Evolutionary conservation across 257 asterid species (phyloP).

Genomic region (Apocynum venetum): DNA sequence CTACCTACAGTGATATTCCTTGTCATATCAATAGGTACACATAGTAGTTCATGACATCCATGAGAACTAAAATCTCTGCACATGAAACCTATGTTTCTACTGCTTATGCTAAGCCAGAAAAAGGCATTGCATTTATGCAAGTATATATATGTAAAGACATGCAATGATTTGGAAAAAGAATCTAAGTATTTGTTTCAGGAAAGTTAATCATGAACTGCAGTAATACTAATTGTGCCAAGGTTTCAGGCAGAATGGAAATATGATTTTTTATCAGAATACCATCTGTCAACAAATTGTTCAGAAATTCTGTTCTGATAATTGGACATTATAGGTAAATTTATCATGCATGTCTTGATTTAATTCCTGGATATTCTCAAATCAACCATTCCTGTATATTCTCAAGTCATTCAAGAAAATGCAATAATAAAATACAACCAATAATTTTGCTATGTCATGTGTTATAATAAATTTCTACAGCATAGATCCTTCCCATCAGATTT

Average conservation of each 20-base stretch:
- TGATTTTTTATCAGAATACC: too few relatives aligned
- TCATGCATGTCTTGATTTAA: too few relatives aligned
- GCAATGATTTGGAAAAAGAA: background rate
- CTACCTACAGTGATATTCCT: background rate
- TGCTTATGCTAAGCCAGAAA: background rate
- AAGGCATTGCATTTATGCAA: background rate
- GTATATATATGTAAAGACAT: background rate
- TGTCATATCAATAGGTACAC: background rate
- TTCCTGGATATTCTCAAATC: too few relatives aligned
- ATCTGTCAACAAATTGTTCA: too few relatives aligned
- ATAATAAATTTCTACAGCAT: background rate
- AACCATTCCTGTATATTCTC: too few relatives aligned
- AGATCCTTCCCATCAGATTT: background rate
- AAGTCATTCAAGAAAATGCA: too few relatives aligned
- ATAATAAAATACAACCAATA: background rate
- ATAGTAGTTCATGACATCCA: background rate
- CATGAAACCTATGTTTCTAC: background rate
- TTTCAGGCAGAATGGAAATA: background rate
- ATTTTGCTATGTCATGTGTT: background rate
- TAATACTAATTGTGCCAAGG: background rate
- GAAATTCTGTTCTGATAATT: too few relatives aligned
- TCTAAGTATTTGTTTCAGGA: background rate
- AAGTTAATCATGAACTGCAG: background rate
- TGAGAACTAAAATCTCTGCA: background rate
- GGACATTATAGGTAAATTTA: too few relatives aligned